Conservation (phyloP, 371 early-diverging fungal genomes). For the Cokeromyces recurvatus region DNA sequence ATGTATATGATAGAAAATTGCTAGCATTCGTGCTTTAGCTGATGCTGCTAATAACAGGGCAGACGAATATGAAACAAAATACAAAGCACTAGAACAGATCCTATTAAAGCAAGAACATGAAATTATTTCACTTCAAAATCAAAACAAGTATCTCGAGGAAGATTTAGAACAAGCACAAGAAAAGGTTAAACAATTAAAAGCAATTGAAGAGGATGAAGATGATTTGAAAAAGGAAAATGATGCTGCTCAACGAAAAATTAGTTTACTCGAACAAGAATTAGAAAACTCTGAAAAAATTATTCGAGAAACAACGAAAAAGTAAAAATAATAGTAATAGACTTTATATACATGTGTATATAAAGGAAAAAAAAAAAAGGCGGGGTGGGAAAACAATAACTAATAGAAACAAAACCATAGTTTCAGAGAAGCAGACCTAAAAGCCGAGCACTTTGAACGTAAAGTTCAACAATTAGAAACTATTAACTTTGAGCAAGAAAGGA, state of each 20-base stretch:
- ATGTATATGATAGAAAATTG: conserved; percentile 79
- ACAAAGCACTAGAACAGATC: conserved; percentile 53
- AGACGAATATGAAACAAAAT: conserved; percentile 53
- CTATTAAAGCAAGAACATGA: conserved; percentile 68
- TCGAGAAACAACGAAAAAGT: conserved; percentile 68
- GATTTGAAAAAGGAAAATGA: conserved; percentile 63
- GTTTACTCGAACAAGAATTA: conserved; percentile 62
- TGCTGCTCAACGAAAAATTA: conserved; percentile 58
- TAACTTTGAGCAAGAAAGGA: conserved; percentile 51
- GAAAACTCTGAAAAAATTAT: conserved; percentile 63
- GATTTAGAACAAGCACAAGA: conserved; percentile 60
- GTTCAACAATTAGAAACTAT: conserved; percentile 66
- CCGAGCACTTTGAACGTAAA: conserved; percentile 78
- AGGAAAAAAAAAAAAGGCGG: too few relatives aligned
- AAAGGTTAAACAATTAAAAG: conserved; percentile 59
- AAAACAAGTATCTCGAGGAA: conserved; percentile 55
- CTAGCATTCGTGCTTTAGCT: conserved; percentile 60
- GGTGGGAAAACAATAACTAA: too few relatives aligned
- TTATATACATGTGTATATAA: neutral
- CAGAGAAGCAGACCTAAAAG: conserved; percentile 74
- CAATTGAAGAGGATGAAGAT: conserved; percentile 55
- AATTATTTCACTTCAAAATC: conserved; percentile 62
- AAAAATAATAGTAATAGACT: conserved; percentile 31
- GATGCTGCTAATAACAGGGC: conserved; percentile 65
- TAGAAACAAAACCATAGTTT: conserved; percentile 35